Evolutionary conservation across 805 yeast genomes (phyloP), one percentile per base, ranked within the genome.

Genomic region (Pichia sporocuriosa): DNA sequence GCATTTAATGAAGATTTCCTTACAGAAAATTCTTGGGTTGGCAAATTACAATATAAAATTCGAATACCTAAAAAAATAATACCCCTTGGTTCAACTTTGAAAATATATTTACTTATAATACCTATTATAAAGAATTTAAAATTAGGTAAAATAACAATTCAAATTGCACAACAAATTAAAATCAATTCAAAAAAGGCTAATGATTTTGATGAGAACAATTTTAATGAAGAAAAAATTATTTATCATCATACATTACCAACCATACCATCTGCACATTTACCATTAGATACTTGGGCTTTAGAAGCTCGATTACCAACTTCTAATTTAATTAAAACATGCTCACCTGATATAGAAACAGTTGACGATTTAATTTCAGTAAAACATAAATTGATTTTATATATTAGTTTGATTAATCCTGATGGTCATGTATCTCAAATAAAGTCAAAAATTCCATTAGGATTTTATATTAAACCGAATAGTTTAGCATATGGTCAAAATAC

Each of bases 341-440:
- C 70, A 5, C 79, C 67, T 38, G 68, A 71, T 34, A 66, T 73
- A 48, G 52, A 59, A 4, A 48, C 68, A 42, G n/a, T 17, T 4
- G 26, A 32, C 6, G 61, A 65, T n/a, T 53, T 70, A 39, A 51
- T 74, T 24, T 61, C 57, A 37, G 71, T 73, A 7, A 67, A 61
- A 47, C 79, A 75, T 52, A 60, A 72, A 38, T 56, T 75, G 30
- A 59, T 70, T 6, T 50, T 75, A 5, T 52, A 57, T n/a, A 63
- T 75, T 12, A 70, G 69, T 39, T 55, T 75, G 28, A 58, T 66
- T 19, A 75, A 75, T 44, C 60, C 66, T 7, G 72, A 66, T 45
- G 79, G 79, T 13, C 78, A 73, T 52, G 56, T 62, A 2, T 69
- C 75, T 39, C 77, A 74, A 49, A 61, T 75, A 25, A 59, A 75